phyloP scores from a whole-genome alignment of 352 stramenopile species.

The Phytopythium boreale region DNA sequence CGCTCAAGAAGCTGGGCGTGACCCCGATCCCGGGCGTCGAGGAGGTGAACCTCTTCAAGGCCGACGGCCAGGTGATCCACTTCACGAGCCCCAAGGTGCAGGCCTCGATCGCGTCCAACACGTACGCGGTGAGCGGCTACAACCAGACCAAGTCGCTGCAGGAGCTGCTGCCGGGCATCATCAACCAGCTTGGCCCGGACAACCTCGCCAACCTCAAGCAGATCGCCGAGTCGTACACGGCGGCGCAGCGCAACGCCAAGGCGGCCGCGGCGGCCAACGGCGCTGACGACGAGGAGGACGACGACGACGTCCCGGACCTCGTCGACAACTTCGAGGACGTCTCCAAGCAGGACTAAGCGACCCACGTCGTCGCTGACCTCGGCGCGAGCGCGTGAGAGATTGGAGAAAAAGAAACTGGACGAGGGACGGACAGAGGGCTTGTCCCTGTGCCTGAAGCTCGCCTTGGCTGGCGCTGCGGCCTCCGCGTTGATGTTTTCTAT shows the following conservation, averaged over 20 bases:
- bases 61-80: conserved; percentile 98
- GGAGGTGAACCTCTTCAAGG: conserved; percentile 99
- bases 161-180: conserved; percentile 97
- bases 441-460: background rate
- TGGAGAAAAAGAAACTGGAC: conserved; percentile 2
- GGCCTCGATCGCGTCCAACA: conserved; percentile 97
- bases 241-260: conserved; percentile 75
- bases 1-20: conserved; percentile 98
- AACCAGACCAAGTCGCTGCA: conserved; percentile 97
- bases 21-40: conserved; percentile 98
- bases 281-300: conserved; percentile 82
- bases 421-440: background rate
- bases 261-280: conserved; percentile 46
- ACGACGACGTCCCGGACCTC: conserved; percentile 97
- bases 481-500: conserved; percentile 24
- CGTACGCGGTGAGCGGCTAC: conserved; percentile 96
- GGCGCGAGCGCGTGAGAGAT: background rate
- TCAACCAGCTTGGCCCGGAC: conserved; percentile 98
- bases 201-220: conserved; percentile 96
- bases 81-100: conserved; percentile 98
- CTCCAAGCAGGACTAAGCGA: conserved; percentile 86
- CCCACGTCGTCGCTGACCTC: background rate
- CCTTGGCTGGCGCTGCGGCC: background rate
- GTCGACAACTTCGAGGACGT: conserved; percentile 99
- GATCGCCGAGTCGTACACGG: conserved; percentile 89